Percentiles rank a stretch among this genome's conserved stretches.
These are phyloP conservation scores for Colletotrichum tropicicola DNA, from an alignment of 2,329 filamentous ascomycete species.

Conservation along the genomic window DNA sequence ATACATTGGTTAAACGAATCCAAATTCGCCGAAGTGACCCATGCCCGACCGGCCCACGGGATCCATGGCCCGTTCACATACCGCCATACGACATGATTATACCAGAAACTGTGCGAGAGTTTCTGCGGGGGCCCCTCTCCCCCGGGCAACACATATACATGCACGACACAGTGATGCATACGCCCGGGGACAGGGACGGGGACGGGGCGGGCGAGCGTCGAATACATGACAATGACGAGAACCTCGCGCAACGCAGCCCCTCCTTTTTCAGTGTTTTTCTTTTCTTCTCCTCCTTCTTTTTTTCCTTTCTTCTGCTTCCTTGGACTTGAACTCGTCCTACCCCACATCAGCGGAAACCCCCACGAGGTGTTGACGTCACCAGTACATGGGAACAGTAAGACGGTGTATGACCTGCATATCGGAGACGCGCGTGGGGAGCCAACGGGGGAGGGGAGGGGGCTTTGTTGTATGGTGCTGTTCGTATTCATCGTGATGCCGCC, in stretches of 20 bases:
- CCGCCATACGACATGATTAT: no score
- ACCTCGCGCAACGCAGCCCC: not conserved
- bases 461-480: not conserved
- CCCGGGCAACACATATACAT: no score
- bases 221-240: conserved; percentile 2
- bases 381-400: not conserved
- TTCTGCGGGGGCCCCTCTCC: not conserved
- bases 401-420: conserved; percentile 4
- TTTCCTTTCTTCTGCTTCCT: no score
- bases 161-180: not conserved
- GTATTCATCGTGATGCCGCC: no score
- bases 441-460: not conserved
- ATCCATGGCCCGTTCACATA: no score
- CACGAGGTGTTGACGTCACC: conserved; percentile 7
- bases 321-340: not conserved
- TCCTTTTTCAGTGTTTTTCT: no score
- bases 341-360: not conserved
- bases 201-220: not conserved
- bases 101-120: no score
- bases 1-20: no score
- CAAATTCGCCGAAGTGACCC: no score
- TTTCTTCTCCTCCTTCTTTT: no score
- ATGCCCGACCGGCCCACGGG: no score
- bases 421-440: not conserved
- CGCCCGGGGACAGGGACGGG: not conserved